Evolutionary conservation across 371 early-diverging fungal species (phyloP), one percentile per base, ranked within the genome.

Genomic region (Rhizopus arrhizus): DNA sequence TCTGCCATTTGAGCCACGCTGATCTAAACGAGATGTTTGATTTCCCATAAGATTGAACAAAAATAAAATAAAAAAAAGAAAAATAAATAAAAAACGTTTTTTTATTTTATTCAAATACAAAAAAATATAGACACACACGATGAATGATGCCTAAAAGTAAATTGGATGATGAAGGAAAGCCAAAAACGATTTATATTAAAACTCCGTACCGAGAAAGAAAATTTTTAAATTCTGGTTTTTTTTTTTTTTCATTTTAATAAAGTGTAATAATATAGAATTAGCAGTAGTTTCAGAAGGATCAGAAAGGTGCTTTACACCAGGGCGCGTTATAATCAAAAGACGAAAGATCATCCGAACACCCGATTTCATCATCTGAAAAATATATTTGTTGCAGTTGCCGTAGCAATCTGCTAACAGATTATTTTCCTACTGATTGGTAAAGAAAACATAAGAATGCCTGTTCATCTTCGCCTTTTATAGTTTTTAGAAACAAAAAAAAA

Each of bases 301-400:
- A 76, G 76, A 76, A 76, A 76, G 66, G 70, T 61, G 22, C 22
- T 57, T 55, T 68, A 61, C 43, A 56, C 66, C 70, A 65, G 77
- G 77, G 70, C 64, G 66, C 67, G 50, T 58, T 67, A 36, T 70
- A 76, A 76, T 76, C 72, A 70, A 62, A 40, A 49, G 62, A 75
- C 70, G 67, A 68, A 61, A 57, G 13, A 62, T 73, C 74, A 73
- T 73, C 56, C 74, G 64, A 65, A 73, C 42, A 70, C 77, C 77
- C 77, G 65, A 34, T 73, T 76, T 76, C 77, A 76, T 76, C 77
- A 76, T 73, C 64, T 69, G 73, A 67, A 70, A 22, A 75, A 70
- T 66, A 71, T 66, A 65, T 60, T 56, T 72, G 65, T 65, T 66
- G 64, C 58, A 71, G 71, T 68, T 22, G 68, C 64, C 61, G 53